Evolutionary conservation across 306 rosid genomes (phyloP), one percentile per base, ranked within the genome.

Genomic region (Acacia acuminata): DNA sequence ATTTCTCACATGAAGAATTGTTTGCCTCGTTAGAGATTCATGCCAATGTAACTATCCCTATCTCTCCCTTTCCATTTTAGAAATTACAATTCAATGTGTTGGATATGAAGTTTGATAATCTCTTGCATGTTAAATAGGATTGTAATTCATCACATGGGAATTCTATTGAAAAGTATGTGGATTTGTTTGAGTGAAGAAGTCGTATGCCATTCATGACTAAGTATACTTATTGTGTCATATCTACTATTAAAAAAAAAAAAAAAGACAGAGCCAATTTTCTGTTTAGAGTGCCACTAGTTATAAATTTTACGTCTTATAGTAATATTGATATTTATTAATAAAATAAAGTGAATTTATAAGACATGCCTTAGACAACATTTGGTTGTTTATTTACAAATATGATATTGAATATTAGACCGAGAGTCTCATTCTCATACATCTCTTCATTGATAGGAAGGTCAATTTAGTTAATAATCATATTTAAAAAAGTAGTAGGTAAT

Each of bases 21-120:
- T 85, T 85, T 38, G 90, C 88, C 4, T 75, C 50, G 58, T 68
- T 94, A 0, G 91, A 87, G 72, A 76, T 81, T 22, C 83, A 89
- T 43, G 61, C 80, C 44, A 36, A 86, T 80, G 96, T 89, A 25
- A 11, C 75, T 71, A 22, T n/a, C 65, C 14, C 65, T 13, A 58
- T 9, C 5, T 1, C 34, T 8, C 2, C 73, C 19, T 20, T 67
- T 40, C 10, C 36, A 3, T 24, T 11, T 12, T 61, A 38, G 42
- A 38, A 38, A 38, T 38, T 38, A 6, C 42, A 38, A 38, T 38
- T 38, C 42, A 5, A 38, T 51, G 58, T 0, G 22, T 51, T 55
- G 61, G 61, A 8, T 20, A 19, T 55, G 61, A 53, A 53, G 20
- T 53, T 53, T 53, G 22, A 17, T 53, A n/a, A 53, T 53, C 16